These are phyloP conservation scores for Lentinula edodes DNA, from an alignment of 768 basidiomycete genomes.

Conservation along the genomic window DNA sequence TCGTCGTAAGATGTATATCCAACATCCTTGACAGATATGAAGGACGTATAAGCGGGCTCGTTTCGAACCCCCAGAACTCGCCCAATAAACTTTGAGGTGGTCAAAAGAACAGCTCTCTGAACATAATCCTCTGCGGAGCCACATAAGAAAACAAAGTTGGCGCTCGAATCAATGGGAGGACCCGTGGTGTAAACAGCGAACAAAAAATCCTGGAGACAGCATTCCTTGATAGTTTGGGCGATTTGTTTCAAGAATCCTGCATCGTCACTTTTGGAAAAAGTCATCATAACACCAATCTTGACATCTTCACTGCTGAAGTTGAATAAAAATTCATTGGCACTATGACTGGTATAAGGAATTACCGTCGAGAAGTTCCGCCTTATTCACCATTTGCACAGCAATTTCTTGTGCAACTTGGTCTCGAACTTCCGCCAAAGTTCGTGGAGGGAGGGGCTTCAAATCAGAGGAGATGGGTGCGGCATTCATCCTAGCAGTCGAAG, in stretches of 20 bases:
- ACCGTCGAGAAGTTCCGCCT: slow-evolving; percentile 45
- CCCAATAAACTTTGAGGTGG: slow-evolving; percentile 65
- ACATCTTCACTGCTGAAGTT: slow-evolving; percentile 25
- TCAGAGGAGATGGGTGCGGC: neutral
- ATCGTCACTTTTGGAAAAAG: slow-evolving; percentile 53
- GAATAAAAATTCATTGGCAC: neutral
- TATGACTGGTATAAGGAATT: neutral
- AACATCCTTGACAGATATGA: neutral
- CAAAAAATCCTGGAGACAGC: slow-evolving; percentile 38
- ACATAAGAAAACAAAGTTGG: slow-evolving; percentile 49
- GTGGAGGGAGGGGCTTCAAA: slow-evolving; percentile 17
- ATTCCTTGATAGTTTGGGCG: slow-evolving; percentile 38
- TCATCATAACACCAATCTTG: slow-evolving; percentile 54
- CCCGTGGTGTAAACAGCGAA: slow-evolving; percentile 52
- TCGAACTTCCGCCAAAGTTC: slow-evolving; percentile 56
- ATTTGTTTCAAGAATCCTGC: slow-evolving; percentile 52
- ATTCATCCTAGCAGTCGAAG: neutral
- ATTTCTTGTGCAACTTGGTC: slow-evolving; percentile 54
- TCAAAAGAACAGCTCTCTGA: slow-evolving; percentile 62
- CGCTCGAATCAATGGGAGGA: slow-evolving; percentile 19
- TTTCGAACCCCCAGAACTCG: slow-evolving; percentile 38
- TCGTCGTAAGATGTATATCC: slow-evolving; percentile 47
- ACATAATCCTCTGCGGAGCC: slow-evolving; percentile 52
- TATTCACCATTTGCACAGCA: slow-evolving; percentile 47
- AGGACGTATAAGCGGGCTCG: slow-evolving; percentile 21